Percentiles rank a stretch among this genome's conserved stretches.
Conservation (phyloP, 257 asterid species). For the Capsicum baccatum region DNA sequence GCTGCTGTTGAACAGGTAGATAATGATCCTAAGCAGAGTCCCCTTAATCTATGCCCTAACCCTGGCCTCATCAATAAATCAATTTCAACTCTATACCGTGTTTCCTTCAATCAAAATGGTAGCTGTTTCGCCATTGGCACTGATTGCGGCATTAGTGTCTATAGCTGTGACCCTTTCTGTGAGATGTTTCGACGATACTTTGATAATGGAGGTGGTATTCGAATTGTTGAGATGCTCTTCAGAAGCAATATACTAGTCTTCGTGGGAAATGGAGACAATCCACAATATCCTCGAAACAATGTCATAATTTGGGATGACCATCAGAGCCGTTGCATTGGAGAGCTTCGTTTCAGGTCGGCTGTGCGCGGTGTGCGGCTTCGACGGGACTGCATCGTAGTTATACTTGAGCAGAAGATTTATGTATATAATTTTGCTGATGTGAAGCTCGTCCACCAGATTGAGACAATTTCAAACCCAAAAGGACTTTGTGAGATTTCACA, state of each 20-base stretch:
- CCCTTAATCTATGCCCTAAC: conserved; percentile 2
- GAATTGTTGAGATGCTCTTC: conserved; percentile 90
- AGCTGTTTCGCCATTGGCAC: conserved; percentile 95
- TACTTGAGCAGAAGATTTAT: conserved; percentile 89
- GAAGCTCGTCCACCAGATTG: conserved; percentile 91
- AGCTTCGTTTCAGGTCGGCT: conserved; percentile 87
- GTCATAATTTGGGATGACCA: conserved; percentile 97
- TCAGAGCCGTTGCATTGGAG: conserved; percentile 84
- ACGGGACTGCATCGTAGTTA: conserved; percentile 76
- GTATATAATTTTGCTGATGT: conserved; percentile 81
- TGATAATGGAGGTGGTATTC: conserved; percentile 77
- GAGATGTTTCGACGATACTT: conserved; percentile 90
- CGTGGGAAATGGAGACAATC: conserved; percentile 73
- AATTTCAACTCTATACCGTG: conserved; percentile 46
- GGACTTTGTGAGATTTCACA: conserved; percentile 94
- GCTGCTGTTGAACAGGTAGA: conserved; percentile 21
- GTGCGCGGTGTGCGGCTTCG: conserved; percentile 83
- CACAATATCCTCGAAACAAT: conserved; percentile 85
- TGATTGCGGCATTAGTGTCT: conserved; percentile 82
- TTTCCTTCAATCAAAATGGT: conserved; percentile 92
- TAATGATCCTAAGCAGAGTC: conserved; percentile 26
- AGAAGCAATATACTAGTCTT: conserved; percentile 89
- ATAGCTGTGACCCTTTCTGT: conserved; percentile 78
- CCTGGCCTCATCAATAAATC: background rate
- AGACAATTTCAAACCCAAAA: conserved; percentile 76